Base-by-base conservation (phyloP, 129 eudicot species). In the Chrysanthemum seticuspe region DNA sequence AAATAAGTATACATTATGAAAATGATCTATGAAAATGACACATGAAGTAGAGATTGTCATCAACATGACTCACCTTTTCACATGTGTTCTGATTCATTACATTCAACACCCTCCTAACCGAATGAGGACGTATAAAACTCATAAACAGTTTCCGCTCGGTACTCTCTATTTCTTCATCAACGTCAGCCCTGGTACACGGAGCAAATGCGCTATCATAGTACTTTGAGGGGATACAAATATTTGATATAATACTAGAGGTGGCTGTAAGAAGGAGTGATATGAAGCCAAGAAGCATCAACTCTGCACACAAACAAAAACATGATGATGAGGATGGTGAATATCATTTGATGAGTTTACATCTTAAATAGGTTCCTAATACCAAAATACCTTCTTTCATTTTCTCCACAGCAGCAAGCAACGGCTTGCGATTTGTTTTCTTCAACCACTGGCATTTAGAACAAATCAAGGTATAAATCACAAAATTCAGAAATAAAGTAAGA, bases 201-300 rank as follows among this genome's bases (percentile, higher is more conserved):
- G 99, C 88, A 90, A 95, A 95, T 73, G 74, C 83, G 56, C 84
- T 77, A 68, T 86, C 81, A 77, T 86, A 95, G 77, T 70, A 95
- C 77, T 85, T 95, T 65, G 97, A 90, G 2, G 90, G 85, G 69
- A 95, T 88, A 74, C 99, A 95, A 12, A 95, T 91, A 74, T 82
- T 86, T 52, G 99, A 85, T 83, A 95, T 91, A 18, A 86, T 82
- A 84, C 95, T 91, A 57, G 99, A 88, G 25, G 96, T 95, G 48
- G 99, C 99, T 55, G 97, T 91, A 10, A 95, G 91, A 68, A 95
- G 90, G 65, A 95, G 94, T 52, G 99, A 91, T 67, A 95, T 95
- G 80, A 95, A 95, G n/a, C 99, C 99, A 58, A 95, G 97, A 77
- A 95, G 88, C 99, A 95, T 95, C 99, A 95, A 82, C 74, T 95